Base-by-base conservation (phyloP, 2,329 filamentous ascomycete species). In the Hymenoscyphus linearis region DNA sequence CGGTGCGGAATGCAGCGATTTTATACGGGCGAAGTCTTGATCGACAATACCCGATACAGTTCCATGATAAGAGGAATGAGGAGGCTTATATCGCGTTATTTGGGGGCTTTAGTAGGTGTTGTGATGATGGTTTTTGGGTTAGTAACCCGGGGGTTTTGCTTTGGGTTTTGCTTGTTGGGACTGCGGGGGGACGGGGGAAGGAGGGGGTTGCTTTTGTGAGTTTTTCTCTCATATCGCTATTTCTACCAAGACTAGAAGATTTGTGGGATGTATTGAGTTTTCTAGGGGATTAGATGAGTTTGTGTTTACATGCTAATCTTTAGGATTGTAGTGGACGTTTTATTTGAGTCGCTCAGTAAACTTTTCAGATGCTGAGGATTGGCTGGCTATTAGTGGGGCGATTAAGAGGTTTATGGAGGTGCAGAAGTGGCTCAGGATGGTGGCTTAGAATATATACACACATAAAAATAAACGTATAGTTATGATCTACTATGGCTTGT, bases 121-220 rank as follows among this genome's bases (percentile, higher is more conserved):
- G 57, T 4, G 40, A 59, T 36, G 63, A 59, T 26, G 59, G 59
- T 2, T 65, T 65, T 54, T 65, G 63, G 63, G 34, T 59, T 10
- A 12, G 44, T 4, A 60, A 63, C 57, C 63, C 63, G 3, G 63
- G 63, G 4, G 50, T 65, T 16, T 50, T 60, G 50, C 37, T 63
- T 9, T 65, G 63, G 63, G 47, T 61, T 14, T 25, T 63, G 31
- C 57, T 65, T 2, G 63, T 65, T 2, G 63, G 61, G 3, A 63
- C 61, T 6, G 55, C 63, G 3, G 55, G 58, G 35, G n/a, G 35
- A 2, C 57, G 59, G 25, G 61, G 50, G 13, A 65, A 55, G 50
- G 59, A 62, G 37, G 63, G 63, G 22, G 60, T 56, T 22, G 56
- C 58, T 2, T 65, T 65, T 36, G 40, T 47, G 40, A 47, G 40